These are phyloP conservation scores for Aspergillus uvarum DNA, from an alignment of 2,329 filamentous ascomycete species.

Conservation along the genomic window DNA sequence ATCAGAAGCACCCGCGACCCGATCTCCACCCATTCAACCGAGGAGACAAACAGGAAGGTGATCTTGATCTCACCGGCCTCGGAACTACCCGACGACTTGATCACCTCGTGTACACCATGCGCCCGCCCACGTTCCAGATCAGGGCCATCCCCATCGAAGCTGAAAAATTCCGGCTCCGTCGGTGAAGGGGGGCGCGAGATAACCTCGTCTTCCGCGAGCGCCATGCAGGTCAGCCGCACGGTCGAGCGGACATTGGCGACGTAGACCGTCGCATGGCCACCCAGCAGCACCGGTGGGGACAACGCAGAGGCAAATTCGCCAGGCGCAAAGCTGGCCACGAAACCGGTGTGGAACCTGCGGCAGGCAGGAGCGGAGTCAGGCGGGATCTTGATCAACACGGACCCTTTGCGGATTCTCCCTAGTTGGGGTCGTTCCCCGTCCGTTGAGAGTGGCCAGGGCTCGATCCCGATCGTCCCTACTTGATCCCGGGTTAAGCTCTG, in stretches of 20 bases:
- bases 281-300: slow-evolving; percentile 57
- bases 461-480: slow-evolving; percentile 82
- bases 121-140: slow-evolving; percentile 13
- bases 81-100: slow-evolving; percentile 22
- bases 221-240: slow-evolving; percentile 67
- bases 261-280: slow-evolving; percentile 68
- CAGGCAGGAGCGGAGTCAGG: slow-evolving; percentile 41
- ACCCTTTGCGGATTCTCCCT: slow-evolving; percentile 68
- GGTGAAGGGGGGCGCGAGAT: slow-evolving; percentile 30
- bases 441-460: slow-evolving; percentile 35
- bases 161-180: slow-evolving; percentile 44
- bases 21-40: slow-evolving; percentile 57
- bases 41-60: slow-evolving; percentile 58
- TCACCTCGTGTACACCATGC: slow-evolving; percentile 30
- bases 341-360: slow-evolving; percentile 58
- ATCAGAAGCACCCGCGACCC: slow-evolving; percentile 60
- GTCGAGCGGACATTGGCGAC: slow-evolving; percentile 81
- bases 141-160: slow-evolving; percentile 41
- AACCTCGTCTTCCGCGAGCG: slow-evolving; percentile 34
- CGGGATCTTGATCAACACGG: slow-evolving; percentile 70
- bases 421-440: slow-evolving; percentile 28
- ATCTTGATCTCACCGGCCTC: slow-evolving; percentile 42
- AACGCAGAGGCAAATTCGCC: slow-evolving; percentile 48
- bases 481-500: slow-evolving; percentile 73
- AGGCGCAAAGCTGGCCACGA: slow-evolving; percentile 70